Conservation (phyloP, 2,329 filamentous ascomycete genomes). For the Colletotrichum spinosum region DNA sequence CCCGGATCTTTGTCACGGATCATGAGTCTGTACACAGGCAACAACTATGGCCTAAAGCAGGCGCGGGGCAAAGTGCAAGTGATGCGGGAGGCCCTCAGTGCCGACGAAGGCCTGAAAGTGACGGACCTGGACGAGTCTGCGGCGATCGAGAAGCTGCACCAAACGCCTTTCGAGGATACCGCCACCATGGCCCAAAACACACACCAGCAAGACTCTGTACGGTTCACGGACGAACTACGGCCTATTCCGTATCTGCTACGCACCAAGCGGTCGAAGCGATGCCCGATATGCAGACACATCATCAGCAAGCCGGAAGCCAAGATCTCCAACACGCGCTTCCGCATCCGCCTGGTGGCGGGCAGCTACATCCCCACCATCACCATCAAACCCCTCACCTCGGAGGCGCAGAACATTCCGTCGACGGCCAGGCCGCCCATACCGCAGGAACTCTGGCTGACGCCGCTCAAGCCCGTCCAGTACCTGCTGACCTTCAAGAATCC, state of each 20-base stretch:
- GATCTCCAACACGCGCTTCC: slow-evolving; percentile 87
- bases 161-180: slow-evolving; percentile 73
- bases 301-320: slow-evolving; percentile 95
- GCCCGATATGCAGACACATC: slow-evolving; percentile 92
- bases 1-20: slow-evolving; percentile 87
- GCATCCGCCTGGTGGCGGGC: slow-evolving; percentile 89
- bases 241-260: slow-evolving; percentile 86
- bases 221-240: slow-evolving; percentile 79
- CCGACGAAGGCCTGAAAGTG: slow-evolving; percentile 77
- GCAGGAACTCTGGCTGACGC: slow-evolving; percentile 59
- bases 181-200: slow-evolving; percentile 61
- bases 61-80: slow-evolving; percentile 68
- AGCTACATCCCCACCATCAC: slow-evolving; percentile 88
- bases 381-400: slow-evolving; percentile 71
- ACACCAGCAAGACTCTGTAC: slow-evolving; percentile 63
- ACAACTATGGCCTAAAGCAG: slow-evolving; percentile 72
- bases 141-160: slow-evolving; percentile 69
- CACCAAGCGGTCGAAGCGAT: slow-evolving; percentile 94
- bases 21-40: slow-evolving; percentile 87
- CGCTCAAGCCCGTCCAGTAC: slow-evolving; percentile 77
- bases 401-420: slow-evolving; percentile 39
- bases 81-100: slow-evolving; percentile 83
- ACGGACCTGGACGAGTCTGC: slow-evolving; percentile 71
- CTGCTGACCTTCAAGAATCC: slow-evolving; percentile 93
- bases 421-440: slow-evolving; percentile 46